These are phyloP conservation scores for Kluyveromyces sp. DNA, from an alignment of 1,139 yeast species.

Conservation along the genomic window DNA sequence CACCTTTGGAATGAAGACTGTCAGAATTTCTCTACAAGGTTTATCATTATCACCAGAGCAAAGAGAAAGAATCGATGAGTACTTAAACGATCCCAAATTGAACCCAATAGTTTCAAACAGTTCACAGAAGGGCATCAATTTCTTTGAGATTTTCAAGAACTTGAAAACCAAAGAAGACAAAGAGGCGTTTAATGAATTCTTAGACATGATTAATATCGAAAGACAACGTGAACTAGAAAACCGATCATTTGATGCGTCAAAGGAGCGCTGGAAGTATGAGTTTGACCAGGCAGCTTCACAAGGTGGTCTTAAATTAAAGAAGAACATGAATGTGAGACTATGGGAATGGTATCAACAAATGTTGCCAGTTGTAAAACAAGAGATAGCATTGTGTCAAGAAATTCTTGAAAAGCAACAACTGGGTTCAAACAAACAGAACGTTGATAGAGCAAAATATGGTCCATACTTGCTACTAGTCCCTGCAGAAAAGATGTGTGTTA, in stretches of 20 bases:
- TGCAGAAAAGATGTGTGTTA: slow-evolving; percentile 76
- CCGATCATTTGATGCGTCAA: slow-evolving; percentile 77
- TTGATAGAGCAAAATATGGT: slow-evolving; percentile 59
- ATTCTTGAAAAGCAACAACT: slow-evolving; percentile 6
- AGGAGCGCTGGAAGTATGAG: slow-evolving; percentile 80
- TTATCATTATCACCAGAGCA: slow-evolving; percentile 32
- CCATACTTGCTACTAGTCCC: slow-evolving; percentile 67
- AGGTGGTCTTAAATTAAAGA: slow-evolving; percentile 51
- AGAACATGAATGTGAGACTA: slow-evolving; percentile 60
- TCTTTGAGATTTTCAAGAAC: slow-evolving; percentile 53
- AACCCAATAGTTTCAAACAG: slow-evolving; percentile 28
- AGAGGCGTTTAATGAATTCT: slow-evolving; percentile 49
- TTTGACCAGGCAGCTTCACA: slow-evolving; percentile 61
- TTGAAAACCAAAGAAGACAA: slow-evolving; percentile 47
- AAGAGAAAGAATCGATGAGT: slow-evolving; percentile 32
- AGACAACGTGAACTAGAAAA: slow-evolving; percentile 74
- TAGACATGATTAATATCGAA: slow-evolving; percentile 62
- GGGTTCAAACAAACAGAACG: slow-evolving; percentile 16
- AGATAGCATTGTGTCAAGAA: slow-evolving; percentile 18
- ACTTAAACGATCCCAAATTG: slow-evolving; percentile 33
- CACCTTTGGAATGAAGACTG: slow-evolving; percentile 71
- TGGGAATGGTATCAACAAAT: slow-evolving; percentile 71
- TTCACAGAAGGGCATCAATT: slow-evolving; percentile 43
- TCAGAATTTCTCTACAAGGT: slow-evolving; percentile 72
- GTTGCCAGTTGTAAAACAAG: slow-evolving; percentile 56